Evolutionary conservation across 2,329 filamentous ascomycete species (phyloP).

Genomic region (Venturia pyrina): DNA sequence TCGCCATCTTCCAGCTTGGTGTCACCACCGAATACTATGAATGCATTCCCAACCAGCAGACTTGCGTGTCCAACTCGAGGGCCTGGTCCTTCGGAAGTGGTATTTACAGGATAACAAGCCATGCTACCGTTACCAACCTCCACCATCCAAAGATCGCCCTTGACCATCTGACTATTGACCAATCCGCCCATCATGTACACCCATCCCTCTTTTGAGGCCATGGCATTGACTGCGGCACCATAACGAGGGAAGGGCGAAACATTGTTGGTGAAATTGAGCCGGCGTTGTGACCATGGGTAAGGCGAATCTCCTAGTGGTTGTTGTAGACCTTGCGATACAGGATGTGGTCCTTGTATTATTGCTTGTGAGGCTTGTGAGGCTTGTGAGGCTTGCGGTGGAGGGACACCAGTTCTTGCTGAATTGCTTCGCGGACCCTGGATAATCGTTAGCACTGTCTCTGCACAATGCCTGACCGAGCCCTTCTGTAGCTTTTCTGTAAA

Average conservation of each 20-base stretch:
- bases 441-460: neutral
- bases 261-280: constrained; percentile 75
- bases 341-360: neutral
- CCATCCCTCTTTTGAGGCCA: constrained; percentile 90
- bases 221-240: constrained; percentile 87
- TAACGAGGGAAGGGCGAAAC: constrained; percentile 90
- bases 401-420: neutral
- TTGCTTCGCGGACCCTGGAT: constrained; percentile 2
- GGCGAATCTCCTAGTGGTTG: constrained; percentile 50
- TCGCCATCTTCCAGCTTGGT: constrained; percentile 94
- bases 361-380: neutral
- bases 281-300: constrained; percentile 92
- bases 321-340: neutral
- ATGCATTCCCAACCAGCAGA: constrained; percentile 91
- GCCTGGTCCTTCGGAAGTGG: constrained; percentile 86
- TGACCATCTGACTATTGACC: constrained; percentile 89
- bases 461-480: neutral
- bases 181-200: constrained; percentile 97
- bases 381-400: neutral
- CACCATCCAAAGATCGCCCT: constrained; percentile 96
- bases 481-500: neutral
- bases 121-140: constrained; percentile 75
- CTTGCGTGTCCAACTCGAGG: constrained; percentile 91
- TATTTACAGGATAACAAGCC: constrained; percentile 83
- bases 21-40: constrained; percentile 97